Conservation (phyloP, 257 asterid genomes). For the Thymus quinquecostatus region DNA sequence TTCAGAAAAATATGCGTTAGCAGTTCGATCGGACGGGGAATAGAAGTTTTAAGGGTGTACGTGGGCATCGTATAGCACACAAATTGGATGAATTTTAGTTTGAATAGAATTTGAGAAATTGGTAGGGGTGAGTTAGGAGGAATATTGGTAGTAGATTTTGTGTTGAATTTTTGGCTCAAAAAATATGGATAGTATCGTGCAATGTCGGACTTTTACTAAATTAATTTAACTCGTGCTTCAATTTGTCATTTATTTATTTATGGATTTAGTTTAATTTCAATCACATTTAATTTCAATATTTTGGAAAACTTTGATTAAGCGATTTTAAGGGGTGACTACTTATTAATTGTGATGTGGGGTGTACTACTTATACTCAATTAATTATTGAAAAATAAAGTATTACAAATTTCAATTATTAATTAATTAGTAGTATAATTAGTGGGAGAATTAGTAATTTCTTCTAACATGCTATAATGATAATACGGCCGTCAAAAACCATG, state of each 20-base stretch:
- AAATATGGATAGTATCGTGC: background rate
- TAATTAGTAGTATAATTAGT: too few relatives aligned
- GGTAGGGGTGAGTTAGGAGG: constrained; percentile 9
- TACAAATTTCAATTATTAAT: too few relatives aligned
- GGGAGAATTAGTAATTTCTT: background rate
- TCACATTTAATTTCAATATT: too few relatives aligned
- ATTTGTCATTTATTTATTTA: background rate
- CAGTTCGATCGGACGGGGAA: too few relatives aligned
- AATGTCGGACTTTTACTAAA: background rate
- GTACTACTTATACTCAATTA: too few relatives aligned
- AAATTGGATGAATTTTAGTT: constrained; percentile 2
- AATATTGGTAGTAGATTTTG: constrained; percentile 16
- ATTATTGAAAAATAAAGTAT: too few relatives aligned
- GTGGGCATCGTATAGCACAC: constrained; percentile 1
- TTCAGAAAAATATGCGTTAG: too few relatives aligned
- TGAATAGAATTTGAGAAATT: background rate
- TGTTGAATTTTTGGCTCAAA: constrained; percentile 9
- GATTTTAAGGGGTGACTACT: too few relatives aligned
- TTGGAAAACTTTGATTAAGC: too few relatives aligned
- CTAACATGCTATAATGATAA: background rate
- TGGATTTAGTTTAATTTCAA: background rate
- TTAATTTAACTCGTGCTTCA: background rate
- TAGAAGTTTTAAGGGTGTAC: background rate
- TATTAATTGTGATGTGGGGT: too few relatives aligned
- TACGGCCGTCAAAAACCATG: background rate